Conservation (phyloP, 2,329 filamentous ascomycete genomes). For the Claviceps cyperi region DNA sequence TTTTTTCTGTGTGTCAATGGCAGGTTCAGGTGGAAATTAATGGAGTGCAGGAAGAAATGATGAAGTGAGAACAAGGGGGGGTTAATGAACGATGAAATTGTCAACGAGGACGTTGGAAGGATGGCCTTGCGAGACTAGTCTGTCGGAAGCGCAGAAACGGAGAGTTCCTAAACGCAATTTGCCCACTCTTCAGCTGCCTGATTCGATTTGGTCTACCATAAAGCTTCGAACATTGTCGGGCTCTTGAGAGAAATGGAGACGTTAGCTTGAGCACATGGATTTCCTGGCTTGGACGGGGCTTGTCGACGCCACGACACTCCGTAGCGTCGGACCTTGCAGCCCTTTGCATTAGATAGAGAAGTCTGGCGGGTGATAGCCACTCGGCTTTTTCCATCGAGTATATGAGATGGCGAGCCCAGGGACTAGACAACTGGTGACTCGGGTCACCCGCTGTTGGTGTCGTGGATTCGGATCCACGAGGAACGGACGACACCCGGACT, state of each 20-base stretch:
- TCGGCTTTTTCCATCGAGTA: neutral
- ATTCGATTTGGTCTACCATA: neutral
- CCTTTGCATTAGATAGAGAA: neutral
- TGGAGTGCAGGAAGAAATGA: neutral
- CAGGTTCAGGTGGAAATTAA: neutral
- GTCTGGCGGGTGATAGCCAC: no score
- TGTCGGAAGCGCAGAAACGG: neutral
- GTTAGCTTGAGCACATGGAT: slow-evolving; percentile 2
- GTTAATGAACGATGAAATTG: neutral
- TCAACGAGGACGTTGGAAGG: neutral
- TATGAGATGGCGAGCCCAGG: neutral
- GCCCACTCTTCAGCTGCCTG: neutral
- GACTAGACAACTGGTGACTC: neutral
- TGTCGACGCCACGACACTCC: neutral
- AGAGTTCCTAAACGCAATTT: neutral
- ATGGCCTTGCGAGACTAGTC: neutral
- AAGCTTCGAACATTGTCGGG: neutral
- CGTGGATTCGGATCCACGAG: no score
- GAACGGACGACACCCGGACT: no score
- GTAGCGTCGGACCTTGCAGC: neutral
- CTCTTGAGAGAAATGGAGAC: slow-evolving; percentile 1
- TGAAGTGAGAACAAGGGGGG: neutral
- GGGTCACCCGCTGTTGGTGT: no score
- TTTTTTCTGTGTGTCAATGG: neutral
- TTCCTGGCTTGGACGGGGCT: slow-evolving; percentile 3